phyloP scores from a whole-genome alignment of 768 basidiomycete species.

The Hygrophorus pudorinus region DNA sequence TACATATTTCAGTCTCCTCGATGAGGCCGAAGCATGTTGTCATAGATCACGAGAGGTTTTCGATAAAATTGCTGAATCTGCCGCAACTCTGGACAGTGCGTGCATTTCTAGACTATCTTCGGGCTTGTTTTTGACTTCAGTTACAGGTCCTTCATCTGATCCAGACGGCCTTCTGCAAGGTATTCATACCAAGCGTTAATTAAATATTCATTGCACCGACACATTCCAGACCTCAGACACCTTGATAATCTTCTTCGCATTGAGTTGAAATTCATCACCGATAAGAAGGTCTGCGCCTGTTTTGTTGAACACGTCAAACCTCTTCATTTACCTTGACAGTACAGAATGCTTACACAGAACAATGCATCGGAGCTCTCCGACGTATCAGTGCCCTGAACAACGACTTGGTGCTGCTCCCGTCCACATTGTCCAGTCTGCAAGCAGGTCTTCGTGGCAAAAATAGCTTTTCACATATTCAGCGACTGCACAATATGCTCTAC shows the following conservation, averaged over 20 bases:
- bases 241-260: conserved; percentile 51
- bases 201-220: conserved; percentile 4
- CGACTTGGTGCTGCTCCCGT: conserved; percentile 67
- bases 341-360: conserved; percentile 66
- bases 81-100: conserved; percentile 43
- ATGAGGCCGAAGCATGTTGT: conserved; percentile 47
- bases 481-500: conserved; percentile 83
- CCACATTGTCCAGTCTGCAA: conserved; percentile 55
- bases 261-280: conserved; percentile 48
- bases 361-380: conserved; percentile 55
- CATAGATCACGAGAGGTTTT: conserved; percentile 51
- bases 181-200: conserved; percentile 13
- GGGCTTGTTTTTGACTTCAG: neutral
- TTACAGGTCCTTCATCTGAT: conserved; percentile 35
- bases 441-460: conserved; percentile 63
- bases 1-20: conserved; percentile 33
- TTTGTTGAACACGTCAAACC: neutral
- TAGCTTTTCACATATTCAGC: conserved; percentile 83
- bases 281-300: conserved; percentile 37
- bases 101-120: neutral
- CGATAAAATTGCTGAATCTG: conserved; percentile 43
- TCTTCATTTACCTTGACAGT: conserved; percentile 17
- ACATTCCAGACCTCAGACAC: conserved; percentile 46
- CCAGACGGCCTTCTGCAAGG: conserved; percentile 45
- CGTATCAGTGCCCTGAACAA: conserved; percentile 76